Percentiles rank a stretch among this genome's conserved stretches.
Conservation (phyloP, 2,329 filamentous ascomycete species). For the Elsinoe fawcettii region DNA sequence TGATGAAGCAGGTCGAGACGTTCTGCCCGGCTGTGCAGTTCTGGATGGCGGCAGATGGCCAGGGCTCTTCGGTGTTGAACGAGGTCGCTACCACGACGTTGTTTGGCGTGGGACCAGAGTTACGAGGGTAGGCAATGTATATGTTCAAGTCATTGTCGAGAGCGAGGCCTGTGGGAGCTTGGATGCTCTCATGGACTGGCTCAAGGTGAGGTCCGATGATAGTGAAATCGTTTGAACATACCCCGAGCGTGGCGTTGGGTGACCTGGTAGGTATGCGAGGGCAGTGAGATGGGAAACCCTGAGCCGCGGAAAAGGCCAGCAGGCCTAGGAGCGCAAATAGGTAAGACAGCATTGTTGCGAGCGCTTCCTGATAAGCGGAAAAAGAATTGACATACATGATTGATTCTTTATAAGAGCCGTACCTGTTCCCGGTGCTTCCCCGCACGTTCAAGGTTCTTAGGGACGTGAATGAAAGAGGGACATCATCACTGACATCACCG, state of each 20-base stretch:
- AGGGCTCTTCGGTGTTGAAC: conserved; percentile 34
- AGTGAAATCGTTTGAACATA: conserved; percentile 31
- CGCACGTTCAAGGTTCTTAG: not conserved
- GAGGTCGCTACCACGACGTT: conserved; percentile 35
- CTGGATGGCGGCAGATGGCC: conserved; percentile 35
- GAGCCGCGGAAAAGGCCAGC: not conserved
- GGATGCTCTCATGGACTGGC: conserved; percentile 33
- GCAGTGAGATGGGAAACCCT: not conserved
- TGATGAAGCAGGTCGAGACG: conserved; percentile 38
- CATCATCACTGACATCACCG: conserved; percentile 13
- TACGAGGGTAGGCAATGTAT: conserved; percentile 39
- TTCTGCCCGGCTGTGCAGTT: conserved; percentile 34
- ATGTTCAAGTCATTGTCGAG: conserved; percentile 32
- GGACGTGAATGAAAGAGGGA: not conserved
- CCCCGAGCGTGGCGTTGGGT: conserved; percentile 16
- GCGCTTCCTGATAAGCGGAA: too few species aligned
- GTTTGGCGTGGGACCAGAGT: conserved; percentile 30
- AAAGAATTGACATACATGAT: not conserved
- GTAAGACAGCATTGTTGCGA: not conserved
- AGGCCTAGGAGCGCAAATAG: not conserved
- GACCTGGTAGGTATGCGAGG: not conserved
- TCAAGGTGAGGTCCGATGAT: conserved; percentile 31
- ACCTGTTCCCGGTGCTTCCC: not conserved
- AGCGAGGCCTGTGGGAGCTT: conserved; percentile 34
- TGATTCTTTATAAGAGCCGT: not conserved